Conservation (phyloP, 2,329 filamentous ascomycete genomes). For the Graphiopsis chlorocephala region DNA sequence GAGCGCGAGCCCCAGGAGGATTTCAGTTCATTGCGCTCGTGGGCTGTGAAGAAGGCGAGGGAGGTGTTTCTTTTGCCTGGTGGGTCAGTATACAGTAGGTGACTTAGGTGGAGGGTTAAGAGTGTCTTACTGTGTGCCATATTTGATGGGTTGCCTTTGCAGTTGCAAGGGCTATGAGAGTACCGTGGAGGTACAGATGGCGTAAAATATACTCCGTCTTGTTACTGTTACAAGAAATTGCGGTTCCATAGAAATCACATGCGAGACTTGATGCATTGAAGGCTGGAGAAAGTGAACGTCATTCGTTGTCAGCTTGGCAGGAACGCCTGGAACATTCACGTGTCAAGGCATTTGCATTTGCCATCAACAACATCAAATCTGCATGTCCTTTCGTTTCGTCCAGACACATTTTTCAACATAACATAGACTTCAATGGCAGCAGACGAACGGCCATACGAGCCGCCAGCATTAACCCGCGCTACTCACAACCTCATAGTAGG, state of each 20-base stretch:
- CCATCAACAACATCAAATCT: background rate
- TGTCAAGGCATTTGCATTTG: background rate
- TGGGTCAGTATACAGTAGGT: constrained; percentile 16
- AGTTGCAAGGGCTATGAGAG: background rate
- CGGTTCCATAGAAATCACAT: background rate
- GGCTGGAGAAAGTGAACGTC: constrained; percentile 11
- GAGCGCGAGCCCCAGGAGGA: constrained; percentile 76
- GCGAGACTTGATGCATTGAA: background rate
- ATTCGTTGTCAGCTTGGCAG: constrained; percentile 16
- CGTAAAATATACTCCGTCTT: background rate
- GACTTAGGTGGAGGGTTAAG: background rate
- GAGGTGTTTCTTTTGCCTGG: constrained; percentile 79
- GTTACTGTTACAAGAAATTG: background rate
- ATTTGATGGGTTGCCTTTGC: background rate
- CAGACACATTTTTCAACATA: background rate
- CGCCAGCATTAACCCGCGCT: constrained; percentile 67
- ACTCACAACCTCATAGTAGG: constrained; percentile 74
- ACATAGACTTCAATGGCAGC: constrained; percentile 19
- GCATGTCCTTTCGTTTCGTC: background rate
- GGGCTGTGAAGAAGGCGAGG: constrained; percentile 86
- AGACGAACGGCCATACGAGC: constrained; percentile 49
- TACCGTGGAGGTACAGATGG: background rate
- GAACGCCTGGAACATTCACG: background rate
- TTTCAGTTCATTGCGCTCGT: constrained; percentile 82
- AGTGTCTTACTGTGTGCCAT: constrained; percentile 29